Conservation (phyloP, 2,329 filamentous ascomycete genomes). For the Fusarium tricinctum region DNA sequence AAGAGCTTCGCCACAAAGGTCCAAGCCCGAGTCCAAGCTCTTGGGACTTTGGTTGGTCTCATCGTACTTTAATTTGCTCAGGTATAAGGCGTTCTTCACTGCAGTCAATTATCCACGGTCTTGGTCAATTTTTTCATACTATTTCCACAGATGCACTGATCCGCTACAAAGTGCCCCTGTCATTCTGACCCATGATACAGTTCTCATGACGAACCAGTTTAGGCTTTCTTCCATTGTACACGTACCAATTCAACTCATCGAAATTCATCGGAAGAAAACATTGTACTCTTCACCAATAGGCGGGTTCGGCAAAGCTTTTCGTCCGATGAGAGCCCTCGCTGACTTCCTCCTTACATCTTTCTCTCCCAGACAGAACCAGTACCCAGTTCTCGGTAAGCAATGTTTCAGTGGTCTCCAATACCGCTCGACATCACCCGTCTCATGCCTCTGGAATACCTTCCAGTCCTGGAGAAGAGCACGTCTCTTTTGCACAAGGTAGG, state of each 20-base stretch:
- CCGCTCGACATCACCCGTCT: constrained; percentile 35
- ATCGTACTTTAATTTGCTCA: constrained; percentile 8
- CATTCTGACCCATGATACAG: neutral
- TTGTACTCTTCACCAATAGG: neutral
- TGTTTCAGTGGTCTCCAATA: constrained; percentile 41
- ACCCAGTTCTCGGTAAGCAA: constrained; percentile 35
- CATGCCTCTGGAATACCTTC: constrained; percentile 34
- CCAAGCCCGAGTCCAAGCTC: constrained; percentile 16
- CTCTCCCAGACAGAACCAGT: constrained; percentile 49
- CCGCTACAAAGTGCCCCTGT: neutral
- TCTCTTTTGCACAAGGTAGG: constrained; percentile 34
- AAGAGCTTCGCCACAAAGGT: constrained; percentile 40
- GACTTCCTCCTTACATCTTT: constrained; percentile 13
- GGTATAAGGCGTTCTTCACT: neutral
- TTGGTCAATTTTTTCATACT: neutral
- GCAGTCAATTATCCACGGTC: neutral
- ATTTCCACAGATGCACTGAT: neutral
- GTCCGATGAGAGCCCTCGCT: neutral
- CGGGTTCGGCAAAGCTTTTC: neutral
- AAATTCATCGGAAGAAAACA: constrained; percentile 5
- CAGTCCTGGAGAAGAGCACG: constrained; percentile 23
- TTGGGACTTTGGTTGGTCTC: constrained; percentile 16
- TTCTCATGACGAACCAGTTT: neutral
- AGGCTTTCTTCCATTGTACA: neutral
- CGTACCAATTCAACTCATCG: neutral